Evolutionary conservation across 2,329 filamentous ascomycete genomes (phyloP), one percentile per base, ranked within the genome.

Genomic region (Fusarium staphyleae): DNA sequence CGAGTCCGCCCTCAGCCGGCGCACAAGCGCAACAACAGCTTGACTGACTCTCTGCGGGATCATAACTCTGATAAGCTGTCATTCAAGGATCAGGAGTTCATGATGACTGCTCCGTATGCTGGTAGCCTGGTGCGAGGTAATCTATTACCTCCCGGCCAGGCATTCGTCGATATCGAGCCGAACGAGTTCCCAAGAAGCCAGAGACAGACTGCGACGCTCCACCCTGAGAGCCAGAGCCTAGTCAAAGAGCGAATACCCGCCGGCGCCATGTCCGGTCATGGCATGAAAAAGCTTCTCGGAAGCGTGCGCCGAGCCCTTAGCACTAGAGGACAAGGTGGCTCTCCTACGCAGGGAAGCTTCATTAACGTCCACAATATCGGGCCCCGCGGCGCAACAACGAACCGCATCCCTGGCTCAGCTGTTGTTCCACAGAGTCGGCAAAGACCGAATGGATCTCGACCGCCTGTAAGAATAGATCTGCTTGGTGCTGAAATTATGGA

Each of bases 71-170:
- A 84, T 37, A 81, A 78, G 53, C 69, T 78, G 4, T 69, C 79
- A 2, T 78, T 78, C 57, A 83, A 81, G 57, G 82, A 82, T 16
- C 76, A 79, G 3, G 84, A 87, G 52, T 74, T 87, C 13, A 73
- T 86, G 12, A 80, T 87, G 58, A 80, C 86, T 9, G 77, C 87
- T 16, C 85, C 88, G 11, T 88, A 91, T 66, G 87, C 88, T 4
- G 91, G 93, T 9, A 93, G 89, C 60, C 83, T 99, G 30, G 93
- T 98, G 15, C 85, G 93, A 43, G 95, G 95, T 12, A 90, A 92
- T 52, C 70, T 96, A 5, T 84, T 96, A 56, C 90, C 92, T 13
- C 95, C 93, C 2, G 85, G 85, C 1, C 89, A 95, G 55, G 86
- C 93, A 0, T 91, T 90, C 69, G 88, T 97, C 33, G 86, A 93